These are phyloP conservation scores for Naganishia randhawae DNA, from an alignment of 768 basidiomycete species.

Conservation along the genomic window DNA sequence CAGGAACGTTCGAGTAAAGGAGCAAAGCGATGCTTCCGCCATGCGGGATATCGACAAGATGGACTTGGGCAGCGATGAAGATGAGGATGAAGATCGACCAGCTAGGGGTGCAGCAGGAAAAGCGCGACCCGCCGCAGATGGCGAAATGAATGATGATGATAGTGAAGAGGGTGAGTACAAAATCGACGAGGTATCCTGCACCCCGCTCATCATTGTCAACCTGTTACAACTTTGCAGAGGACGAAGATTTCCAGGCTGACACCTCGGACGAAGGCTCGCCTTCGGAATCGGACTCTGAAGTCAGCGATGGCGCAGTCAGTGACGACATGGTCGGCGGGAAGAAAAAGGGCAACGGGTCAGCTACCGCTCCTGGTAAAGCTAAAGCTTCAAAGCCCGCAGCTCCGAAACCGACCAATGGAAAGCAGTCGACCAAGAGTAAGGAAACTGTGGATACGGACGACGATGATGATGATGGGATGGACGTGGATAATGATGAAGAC, in stretches of 20 bases:
- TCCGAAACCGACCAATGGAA: not conserved
- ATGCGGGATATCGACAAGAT: constrained; percentile 59
- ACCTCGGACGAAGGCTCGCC: constrained; percentile 85
- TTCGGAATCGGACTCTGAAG: constrained; percentile 66
- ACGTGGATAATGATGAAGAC: constrained; percentile 40
- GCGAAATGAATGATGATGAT: constrained; percentile 55
- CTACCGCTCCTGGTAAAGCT: not conserved
- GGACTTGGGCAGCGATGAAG: constrained; percentile 56
- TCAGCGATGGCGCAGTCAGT: constrained; percentile 56
- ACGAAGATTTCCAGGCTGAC: constrained; percentile 86
- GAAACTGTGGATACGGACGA: constrained; percentile 31
- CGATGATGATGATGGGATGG: constrained; percentile 41
- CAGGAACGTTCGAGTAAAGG: constrained; percentile 90
- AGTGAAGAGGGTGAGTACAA: constrained; percentile 35
- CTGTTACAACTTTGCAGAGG: constrained; percentile 54
- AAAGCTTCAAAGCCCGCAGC: constrained; percentile 8
- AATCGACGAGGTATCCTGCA: not conserved
- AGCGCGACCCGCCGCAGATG: constrained; percentile 51
- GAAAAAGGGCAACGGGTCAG: constrained; percentile 8
- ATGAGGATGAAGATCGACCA: constrained; percentile 65
- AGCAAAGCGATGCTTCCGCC: constrained; percentile 84
- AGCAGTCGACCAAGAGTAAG: constrained; percentile 36
- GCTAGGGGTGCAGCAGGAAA: constrained; percentile 62
- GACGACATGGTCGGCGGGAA: constrained; percentile 35
- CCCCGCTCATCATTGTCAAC: not conserved